These are phyloP conservation scores for Geotrichum reessii DNA, from an alignment of 1,139 yeast species.

Conservation along the genomic window DNA sequence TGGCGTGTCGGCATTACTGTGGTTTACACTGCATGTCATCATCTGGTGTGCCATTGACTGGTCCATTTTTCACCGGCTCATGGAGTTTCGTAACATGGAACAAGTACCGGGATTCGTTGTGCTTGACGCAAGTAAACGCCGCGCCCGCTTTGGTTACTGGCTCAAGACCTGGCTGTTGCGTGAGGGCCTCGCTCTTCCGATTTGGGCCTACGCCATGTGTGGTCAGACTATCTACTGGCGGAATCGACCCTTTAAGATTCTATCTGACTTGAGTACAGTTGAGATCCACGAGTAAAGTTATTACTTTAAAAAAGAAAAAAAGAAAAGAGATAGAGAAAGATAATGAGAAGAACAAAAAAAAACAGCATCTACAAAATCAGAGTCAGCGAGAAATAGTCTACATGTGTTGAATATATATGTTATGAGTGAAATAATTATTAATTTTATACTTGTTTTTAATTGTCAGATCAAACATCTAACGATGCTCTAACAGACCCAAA, in stretches of 20 bases:
- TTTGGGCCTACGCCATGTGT: slow-evolving; percentile 75
- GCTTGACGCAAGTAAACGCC: neutral
- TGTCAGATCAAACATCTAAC: too few relatives aligned
- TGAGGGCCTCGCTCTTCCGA: slow-evolving; percentile 72
- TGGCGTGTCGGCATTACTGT: slow-evolving; percentile 28
- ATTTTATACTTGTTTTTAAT: too few relatives aligned
- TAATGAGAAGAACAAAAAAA: neutral
- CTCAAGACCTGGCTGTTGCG: slow-evolving; percentile 57
- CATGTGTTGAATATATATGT: too few relatives aligned
- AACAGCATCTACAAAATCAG: neutral
- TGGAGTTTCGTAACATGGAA: slow-evolving; percentile 30
- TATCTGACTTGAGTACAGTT: slow-evolving; percentile 71
- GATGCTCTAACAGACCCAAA: too few relatives aligned
- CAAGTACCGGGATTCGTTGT: neutral
- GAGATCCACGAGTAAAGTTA: slow-evolving; percentile 39
- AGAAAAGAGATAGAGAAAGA: neutral
- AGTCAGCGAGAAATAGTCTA: too few relatives aligned
- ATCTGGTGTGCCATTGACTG: slow-evolving; percentile 64
- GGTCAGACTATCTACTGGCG: slow-evolving; percentile 84
- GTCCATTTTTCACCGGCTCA: slow-evolving; percentile 49
- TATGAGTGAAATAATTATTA: neutral
- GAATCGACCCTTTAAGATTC: slow-evolving; percentile 66
- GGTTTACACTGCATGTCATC: slow-evolving; percentile 49
- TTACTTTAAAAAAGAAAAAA: neutral
- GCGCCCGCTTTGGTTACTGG: slow-evolving; percentile 35